Evolutionary conservation across 768 basidiomycete species (phyloP).

Genomic region (Boletellus sp.): DNA sequence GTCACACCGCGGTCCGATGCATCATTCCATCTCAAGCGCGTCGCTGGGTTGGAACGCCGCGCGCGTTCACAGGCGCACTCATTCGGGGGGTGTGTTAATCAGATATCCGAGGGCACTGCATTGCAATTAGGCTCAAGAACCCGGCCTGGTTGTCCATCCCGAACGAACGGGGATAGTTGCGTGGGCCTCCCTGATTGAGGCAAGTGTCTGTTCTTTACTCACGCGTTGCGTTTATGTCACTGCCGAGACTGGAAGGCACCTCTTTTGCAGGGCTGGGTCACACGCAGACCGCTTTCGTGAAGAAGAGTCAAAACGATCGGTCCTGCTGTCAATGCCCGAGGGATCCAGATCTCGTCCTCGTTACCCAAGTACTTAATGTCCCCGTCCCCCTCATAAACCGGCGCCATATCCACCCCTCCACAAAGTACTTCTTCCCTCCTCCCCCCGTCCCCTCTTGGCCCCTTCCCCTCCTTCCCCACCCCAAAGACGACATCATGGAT

Average conservation of each 20-base stretch:
- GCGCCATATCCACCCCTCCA: constrained; percentile 51
- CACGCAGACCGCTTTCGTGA: constrained; percentile 33
- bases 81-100: constrained; percentile 28
- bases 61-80: constrained; percentile 23
- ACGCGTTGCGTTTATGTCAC: constrained; percentile 36
- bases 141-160: constrained; percentile 13
- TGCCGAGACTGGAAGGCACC: constrained; percentile 34
- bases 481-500: constrained; percentile 77
- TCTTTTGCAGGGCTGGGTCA: constrained; percentile 30
- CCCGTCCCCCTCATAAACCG: constrained; percentile 39
- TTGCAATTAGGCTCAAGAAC: constrained; percentile 35
- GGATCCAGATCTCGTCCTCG: constrained; percentile 44
- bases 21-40: constrained; percentile 4
- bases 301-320: constrained; percentile 31
- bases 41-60: constrained; percentile 28
- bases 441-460: constrained; percentile 42
- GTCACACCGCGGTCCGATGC: constrained; percentile 9
- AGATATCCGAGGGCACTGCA: constrained; percentile 37
- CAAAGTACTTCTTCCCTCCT: constrained; percentile 38
- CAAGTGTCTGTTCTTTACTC: constrained; percentile 28
- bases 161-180: constrained; percentile 21
- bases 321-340: constrained; percentile 33
- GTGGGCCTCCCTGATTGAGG: constrained; percentile 23
- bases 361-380: constrained; percentile 55
- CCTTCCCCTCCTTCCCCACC: constrained; percentile 51